Conservation (phyloP, 441 rosid genomes). For the Brassica balearica region DNA sequence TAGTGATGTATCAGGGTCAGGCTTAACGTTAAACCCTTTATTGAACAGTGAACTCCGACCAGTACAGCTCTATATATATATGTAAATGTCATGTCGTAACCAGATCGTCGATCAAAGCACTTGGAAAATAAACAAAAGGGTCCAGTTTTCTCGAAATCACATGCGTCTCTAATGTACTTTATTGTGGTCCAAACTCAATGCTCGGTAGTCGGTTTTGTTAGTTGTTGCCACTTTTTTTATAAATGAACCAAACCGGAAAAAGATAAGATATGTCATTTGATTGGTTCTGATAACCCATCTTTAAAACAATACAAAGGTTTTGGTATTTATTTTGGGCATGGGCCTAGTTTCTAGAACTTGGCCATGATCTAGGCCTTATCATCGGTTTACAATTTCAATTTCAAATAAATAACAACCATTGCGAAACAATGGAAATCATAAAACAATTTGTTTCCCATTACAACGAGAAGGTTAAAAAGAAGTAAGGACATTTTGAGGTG, state of each 20-base stretch:
- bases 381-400: not conserved
- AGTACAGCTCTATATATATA: slow-evolving; percentile 36
- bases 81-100: slow-evolving; percentile 39
- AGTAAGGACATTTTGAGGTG: slow-evolving; percentile 3
- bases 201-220: slow-evolving; percentile 11
- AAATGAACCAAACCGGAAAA: slow-evolving; percentile 21
- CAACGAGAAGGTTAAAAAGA: slow-evolving; percentile 6
- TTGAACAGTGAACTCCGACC: slow-evolving; percentile 42
- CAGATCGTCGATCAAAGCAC: slow-evolving; percentile 33
- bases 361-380: not conserved
- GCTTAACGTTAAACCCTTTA: slow-evolving; percentile 8
- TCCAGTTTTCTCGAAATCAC: slow-evolving; percentile 36
- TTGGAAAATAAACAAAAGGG: slow-evolving; percentile 23
- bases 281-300: slow-evolving; percentile 8
- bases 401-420: not conserved
- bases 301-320: not conserved
- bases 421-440: not conserved
- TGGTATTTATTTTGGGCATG: not conserved
- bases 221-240: slow-evolving; percentile 8
- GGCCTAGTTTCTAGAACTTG: not conserved
- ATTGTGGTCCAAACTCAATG: slow-evolving; percentile 38
- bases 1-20: not conserved
- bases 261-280: too few relatives aligned
- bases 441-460: slow-evolving; percentile 1
- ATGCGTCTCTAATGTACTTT: slow-evolving; percentile 35